Evolutionary conservation across 176 grass and related monocot species (phyloP).

Genomic region (Zizania latifolia): DNA sequence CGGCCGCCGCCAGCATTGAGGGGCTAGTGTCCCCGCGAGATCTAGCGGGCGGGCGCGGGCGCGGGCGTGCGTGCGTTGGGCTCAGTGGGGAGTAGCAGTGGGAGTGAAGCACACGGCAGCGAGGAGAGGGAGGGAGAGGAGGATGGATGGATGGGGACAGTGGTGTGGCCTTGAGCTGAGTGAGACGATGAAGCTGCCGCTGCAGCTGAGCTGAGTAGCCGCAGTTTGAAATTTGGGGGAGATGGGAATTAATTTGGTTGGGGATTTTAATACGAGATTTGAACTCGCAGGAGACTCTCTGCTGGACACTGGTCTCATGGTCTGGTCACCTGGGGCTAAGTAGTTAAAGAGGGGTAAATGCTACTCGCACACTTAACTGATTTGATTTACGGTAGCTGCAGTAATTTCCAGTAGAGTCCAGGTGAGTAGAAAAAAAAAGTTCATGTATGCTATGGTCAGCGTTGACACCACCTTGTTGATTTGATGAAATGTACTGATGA

Average conservation of each 20-base stretch:
- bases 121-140: neutral
- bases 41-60: neutral
- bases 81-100: slow-evolving; percentile 25
- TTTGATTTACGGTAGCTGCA: too few species aligned
- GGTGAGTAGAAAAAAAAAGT: too few species aligned
- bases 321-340: too few species aligned
- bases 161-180: slow-evolving; percentile 6
- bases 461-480: too few species aligned
- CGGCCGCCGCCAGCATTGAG: neutral
- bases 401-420: too few species aligned
- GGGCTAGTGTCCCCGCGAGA: slow-evolving; percentile 23
- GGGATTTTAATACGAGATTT: slow-evolving; percentile 1
- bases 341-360: neutral
- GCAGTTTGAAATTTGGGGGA: slow-evolving; percentile 17
- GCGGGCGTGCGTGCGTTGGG: neutral
- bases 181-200: neutral
- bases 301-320: too few species aligned
- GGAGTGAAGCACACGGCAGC: slow-evolving; percentile 56
- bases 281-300: neutral
- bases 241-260: neutral
- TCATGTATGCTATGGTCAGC: too few species aligned
- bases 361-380: neutral
- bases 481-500: too few species aligned
- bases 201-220: neutral
- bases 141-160: neutral